phyloP scores from a whole-genome alignment of 225 moss, liverwort and hornwort species.

The Bryum argenteum region DNA sequence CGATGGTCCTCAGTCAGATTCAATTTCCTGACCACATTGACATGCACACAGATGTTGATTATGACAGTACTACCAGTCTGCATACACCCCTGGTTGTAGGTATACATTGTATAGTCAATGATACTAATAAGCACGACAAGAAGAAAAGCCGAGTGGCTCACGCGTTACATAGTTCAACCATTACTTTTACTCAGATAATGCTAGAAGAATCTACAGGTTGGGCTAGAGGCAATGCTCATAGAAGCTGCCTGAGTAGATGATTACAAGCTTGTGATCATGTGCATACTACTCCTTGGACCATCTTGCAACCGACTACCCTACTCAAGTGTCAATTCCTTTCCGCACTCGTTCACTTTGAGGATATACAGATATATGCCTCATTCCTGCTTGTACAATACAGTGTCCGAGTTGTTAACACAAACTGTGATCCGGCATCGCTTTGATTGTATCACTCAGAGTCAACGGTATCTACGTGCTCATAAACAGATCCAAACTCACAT shows the following conservation, averaged over 20 bases:
- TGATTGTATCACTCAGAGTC: not conserved
- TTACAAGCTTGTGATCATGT: slow-evolving; percentile 1
- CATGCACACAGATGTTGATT: slow-evolving; percentile 14
- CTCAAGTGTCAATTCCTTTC: not conserved
- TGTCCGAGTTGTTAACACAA: slow-evolving; percentile 5
- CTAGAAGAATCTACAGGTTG: not conserved
- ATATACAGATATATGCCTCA: not conserved
- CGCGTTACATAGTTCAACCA: not conserved
- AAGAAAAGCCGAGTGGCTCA: slow-evolving; percentile 1
- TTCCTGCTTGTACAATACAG: slow-evolving; percentile 4
- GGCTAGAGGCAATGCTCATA: slow-evolving; percentile 12
- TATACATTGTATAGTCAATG: slow-evolving; percentile 1
- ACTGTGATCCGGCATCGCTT: not conserved
- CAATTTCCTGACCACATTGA: slow-evolving; percentile 1
- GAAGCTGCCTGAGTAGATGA: slow-evolving; percentile 10
- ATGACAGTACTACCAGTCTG: slow-evolving; percentile 9
- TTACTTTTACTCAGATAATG: not conserved
- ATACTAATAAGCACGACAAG: slow-evolving; percentile 5
- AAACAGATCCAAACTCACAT: not conserved
- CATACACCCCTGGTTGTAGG: slow-evolving; percentile 9
- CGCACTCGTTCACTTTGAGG: not conserved
- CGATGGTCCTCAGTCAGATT: slow-evolving; percentile 1
- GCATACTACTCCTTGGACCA: not conserved
- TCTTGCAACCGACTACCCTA: not conserved
- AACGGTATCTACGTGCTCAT: slow-evolving; percentile 5